Percentiles rank a stretch among this genome's conserved stretches.
Conservation (phyloP, 352 stramenopile species). For the Phytophthora agathidicida region DNA sequence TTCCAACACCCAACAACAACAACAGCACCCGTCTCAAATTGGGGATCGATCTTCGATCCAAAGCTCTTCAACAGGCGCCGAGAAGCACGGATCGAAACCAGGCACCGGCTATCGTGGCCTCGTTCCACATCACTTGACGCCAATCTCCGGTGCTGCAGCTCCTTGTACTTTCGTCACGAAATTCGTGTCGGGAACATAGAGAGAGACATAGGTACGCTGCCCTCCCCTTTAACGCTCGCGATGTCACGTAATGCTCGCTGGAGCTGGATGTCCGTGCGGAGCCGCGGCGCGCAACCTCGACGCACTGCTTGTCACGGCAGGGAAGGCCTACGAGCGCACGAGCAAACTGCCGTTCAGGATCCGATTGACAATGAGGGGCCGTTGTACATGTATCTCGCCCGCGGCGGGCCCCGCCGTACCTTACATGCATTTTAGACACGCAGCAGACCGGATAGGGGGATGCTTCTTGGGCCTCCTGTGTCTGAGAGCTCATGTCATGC, state of each 20-base stretch:
- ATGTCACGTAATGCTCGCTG: neutral
- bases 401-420: too few relatives aligned
- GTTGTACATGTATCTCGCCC: too few relatives aligned
- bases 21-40: slow-evolving; percentile 2
- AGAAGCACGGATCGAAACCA: neutral
- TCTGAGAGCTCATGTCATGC: slow-evolving; percentile 13
- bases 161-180: slow-evolving; percentile 3
- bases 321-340: slow-evolving; percentile 2
- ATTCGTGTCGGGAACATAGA: neutral
- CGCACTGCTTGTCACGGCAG: slow-evolving; percentile 17
- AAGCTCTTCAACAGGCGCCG: neutral
- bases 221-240: neutral
- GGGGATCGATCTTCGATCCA: neutral
- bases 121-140: neutral
- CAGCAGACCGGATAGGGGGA: slow-evolving; percentile 32
- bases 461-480: slow-evolving; percentile 10
- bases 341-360: slow-evolving; percentile 16
- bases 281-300: slow-evolving; percentile 5
- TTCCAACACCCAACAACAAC: too few relatives aligned
- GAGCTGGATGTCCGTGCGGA: slow-evolving; percentile 1
- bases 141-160: slow-evolving; percentile 5
- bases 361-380: neutral
- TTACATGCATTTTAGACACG: slow-evolving; percentile 19
- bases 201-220: neutral
- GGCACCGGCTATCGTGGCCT: slow-evolving; percentile 7